Evolutionary conservation across 2,329 filamentous ascomycete species (phyloP), one percentile per base, ranked within the genome.

Genomic region (Sarocladiaceae sp.): DNA sequence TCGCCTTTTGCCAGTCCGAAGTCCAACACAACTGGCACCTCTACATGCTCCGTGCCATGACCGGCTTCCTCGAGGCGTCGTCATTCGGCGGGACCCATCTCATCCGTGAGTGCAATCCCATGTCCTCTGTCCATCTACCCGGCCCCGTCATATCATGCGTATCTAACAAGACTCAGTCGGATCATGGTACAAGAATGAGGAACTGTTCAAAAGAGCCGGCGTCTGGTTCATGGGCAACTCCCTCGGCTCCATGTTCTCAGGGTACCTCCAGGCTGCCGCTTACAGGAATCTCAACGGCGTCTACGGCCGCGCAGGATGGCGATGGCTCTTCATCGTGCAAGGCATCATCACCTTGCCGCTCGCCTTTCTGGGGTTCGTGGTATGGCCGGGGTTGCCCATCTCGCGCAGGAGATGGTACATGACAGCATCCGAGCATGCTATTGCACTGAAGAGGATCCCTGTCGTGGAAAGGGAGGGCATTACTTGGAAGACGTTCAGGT

Each of bases 181-280:
- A 23, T 59, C 55, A 3, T 62, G 58, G 59, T 62, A 61, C 43
- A 57, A 53, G 7, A 56, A 56, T 15, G 50, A 54, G 10, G 59
- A 63, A 20, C 57, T 64, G 0, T 73, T 70, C 49, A 75, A 75
- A 50, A 62, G 73, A 6, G 67, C 69, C 0, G 69, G 70, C 0
- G 62, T 72, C 1, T 75, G 72, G 64, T 74, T 64, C 35, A 64
- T 70, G 49, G 51, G 51, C 12, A 53, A 53, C 39, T 49, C 55
- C 7, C 47, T 56, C 4, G 58, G 53, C 7, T 55, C 54, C 48
- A 54, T 53, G 51, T 53, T 54, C 42, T 52, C 51, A 13, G 51
- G 53, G 1, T 60, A 61, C 16, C 51, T 61, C 0, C 58, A 61
- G 45, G 56, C 58, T 1, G 58, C 58, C 1, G 70, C 71, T 0